Evolutionary conservation across 2,329 filamentous ascomycete species (phyloP), one percentile per base, ranked within the genome.

Genomic region (Arthrobotrys conoides): DNA sequence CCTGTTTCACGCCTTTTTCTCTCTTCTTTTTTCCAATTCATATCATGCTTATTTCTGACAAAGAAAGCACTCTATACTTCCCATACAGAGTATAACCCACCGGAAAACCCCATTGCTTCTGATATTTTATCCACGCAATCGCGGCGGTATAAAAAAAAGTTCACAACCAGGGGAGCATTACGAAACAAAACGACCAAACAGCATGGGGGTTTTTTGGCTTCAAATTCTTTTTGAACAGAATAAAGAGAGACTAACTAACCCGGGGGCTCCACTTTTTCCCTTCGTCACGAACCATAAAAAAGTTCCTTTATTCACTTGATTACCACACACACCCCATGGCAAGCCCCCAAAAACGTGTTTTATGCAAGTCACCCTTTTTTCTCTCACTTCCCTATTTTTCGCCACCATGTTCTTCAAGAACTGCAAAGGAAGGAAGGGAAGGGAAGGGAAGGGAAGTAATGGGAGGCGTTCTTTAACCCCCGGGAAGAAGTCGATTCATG

Each of bases 331-430:
- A 51, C 59, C 38, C 38, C 9, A 41, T 36, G 33, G 33, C 33
- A 63, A 63, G 10, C 27, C 27, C 14, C 44, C 27, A 77, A 77
- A 70, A 71, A 77, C 73, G 67, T 77, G 73, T 71, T 77, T 77
- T 77, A 71, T 77, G 73, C 73, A 77, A 71, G 73, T 77, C 73
- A 71, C 63, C 67, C 61, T 61, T 63, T 69, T 49, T 24, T 49
- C 24, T 22, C 24, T 24, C 20, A n/a, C n/a, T n/a, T 30, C 6
- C 27, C 27, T 30, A n/a, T 9, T 69, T 14, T 55, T 55, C 64
- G 71, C 63, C 64, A 65, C 65, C 55, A 9, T 10, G 5, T 3
- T 20, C 20, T 65, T 30, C 5, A 10, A 33, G 30, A 22, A n/a
- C 30, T n/a, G n/a, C 20, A 24, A 65, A 38, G 27, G 24, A 65